Evolutionary conservation across 306 rosid genomes (phyloP).

Genomic region (Gastrolobium bilobum): DNA sequence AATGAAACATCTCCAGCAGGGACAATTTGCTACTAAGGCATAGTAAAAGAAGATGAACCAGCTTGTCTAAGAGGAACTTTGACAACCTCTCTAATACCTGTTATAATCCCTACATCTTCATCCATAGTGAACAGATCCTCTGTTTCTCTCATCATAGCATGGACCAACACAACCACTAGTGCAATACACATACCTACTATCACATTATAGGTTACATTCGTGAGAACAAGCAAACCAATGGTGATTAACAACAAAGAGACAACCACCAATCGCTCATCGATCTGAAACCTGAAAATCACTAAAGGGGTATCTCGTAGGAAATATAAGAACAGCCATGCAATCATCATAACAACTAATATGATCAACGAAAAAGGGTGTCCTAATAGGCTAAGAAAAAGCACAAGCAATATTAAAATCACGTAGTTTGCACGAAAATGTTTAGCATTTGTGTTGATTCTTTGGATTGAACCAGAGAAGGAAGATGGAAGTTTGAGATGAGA

Average conservation of each 20-base stretch:
- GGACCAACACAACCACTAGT: slow-evolving; percentile 51
- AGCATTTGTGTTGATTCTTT: slow-evolving; percentile 64
- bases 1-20: neutral
- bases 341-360: slow-evolving; percentile 49
- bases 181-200: slow-evolving; percentile 54
- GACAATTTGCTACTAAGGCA: slow-evolving; percentile 28
- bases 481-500: slow-evolving; percentile 57
- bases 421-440: slow-evolving; percentile 63
- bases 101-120: slow-evolving; percentile 54
- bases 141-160: slow-evolving; percentile 63
- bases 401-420: slow-evolving; percentile 49
- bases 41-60: slow-evolving; percentile 71
- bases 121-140: slow-evolving; percentile 62
- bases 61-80: slow-evolving; percentile 71
- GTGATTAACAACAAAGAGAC: slow-evolving; percentile 53
- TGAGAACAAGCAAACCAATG: slow-evolving; percentile 50
- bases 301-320: slow-evolving; percentile 63
- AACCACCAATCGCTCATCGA: slow-evolving; percentile 61
- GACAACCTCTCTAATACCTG: slow-evolving; percentile 39
- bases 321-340: slow-evolving; percentile 65
- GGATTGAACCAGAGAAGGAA: slow-evolving; percentile 43
- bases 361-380: slow-evolving; percentile 68
- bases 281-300: slow-evolving; percentile 44
- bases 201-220: slow-evolving; percentile 59
- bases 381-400: slow-evolving; percentile 64